A percentile compares a stretch with the other conserved stretches of the same genome.
Evolutionary conservation across 495 filamentous ascomycete genomes (phyloP).

Genomic region (Trypethelium eluteriae): DNA sequence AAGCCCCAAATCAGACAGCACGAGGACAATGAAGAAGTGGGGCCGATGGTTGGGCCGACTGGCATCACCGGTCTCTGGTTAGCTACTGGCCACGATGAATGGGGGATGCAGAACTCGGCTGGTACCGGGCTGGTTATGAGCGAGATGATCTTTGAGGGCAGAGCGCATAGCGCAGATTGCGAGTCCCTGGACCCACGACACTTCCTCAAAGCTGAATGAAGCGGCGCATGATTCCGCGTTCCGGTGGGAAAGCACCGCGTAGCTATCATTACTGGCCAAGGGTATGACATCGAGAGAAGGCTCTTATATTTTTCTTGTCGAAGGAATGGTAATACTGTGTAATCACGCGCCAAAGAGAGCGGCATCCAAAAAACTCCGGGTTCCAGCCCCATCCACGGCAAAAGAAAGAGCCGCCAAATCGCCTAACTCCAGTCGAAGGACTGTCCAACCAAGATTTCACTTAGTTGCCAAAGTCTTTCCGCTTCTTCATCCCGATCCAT

Average conservation of each 20-base stretch:
- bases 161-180: background rate
- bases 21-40: background rate
- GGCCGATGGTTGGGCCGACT: background rate
- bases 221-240: background rate
- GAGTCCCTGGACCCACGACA: background rate
- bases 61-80: background rate
- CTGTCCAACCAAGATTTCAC: slow-evolving; percentile 43
- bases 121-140: background rate
- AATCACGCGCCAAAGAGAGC: background rate
- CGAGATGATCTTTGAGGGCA: background rate
- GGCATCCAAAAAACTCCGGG: background rate
- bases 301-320: background rate
- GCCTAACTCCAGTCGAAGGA: background rate
- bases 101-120: background rate
- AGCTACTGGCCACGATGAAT: background rate
- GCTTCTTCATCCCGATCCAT: slow-evolving; percentile 36
- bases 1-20: background rate
- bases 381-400: background rate
- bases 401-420: background rate
- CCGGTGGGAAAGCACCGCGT: too few species aligned
- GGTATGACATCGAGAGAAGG: background rate
- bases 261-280: too few species aligned
- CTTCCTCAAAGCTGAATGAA: background rate
- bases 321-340: background rate
- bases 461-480: slow-evolving; percentile 44